A percentile compares a stretch with the other conserved stretches of the same genome.
Evolutionary conservation across 2,329 filamentous ascomycete species (phyloP).

Genomic region (Lithohypha guttulata): DNA sequence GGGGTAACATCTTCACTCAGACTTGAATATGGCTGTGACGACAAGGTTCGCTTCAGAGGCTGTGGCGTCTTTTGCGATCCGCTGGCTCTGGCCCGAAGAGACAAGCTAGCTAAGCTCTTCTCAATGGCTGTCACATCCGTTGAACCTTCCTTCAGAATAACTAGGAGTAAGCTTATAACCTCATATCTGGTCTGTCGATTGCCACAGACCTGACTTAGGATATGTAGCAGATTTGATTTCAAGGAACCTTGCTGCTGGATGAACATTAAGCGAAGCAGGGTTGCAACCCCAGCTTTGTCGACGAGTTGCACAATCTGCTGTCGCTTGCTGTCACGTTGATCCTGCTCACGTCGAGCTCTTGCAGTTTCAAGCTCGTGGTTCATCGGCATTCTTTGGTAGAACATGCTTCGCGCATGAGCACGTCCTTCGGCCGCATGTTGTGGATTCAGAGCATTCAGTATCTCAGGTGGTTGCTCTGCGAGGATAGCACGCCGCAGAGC

Average conservation of each 20-base stretch:
- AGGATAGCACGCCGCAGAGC: slow-evolving; percentile 75
- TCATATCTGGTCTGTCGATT: slow-evolving; percentile 94
- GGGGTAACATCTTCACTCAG: slow-evolving; percentile 83
- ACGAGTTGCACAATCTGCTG: slow-evolving; percentile 90
- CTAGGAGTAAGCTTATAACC: slow-evolving; percentile 81
- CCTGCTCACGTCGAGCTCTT: slow-evolving; percentile 15
- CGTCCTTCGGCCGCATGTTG: slow-evolving; percentile 81
- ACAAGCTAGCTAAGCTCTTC: slow-evolving; percentile 87
- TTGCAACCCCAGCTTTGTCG: slow-evolving; percentile 89
- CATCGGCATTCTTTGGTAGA: slow-evolving; percentile 42
- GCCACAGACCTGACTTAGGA: slow-evolving; percentile 84
- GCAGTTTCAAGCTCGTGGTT: slow-evolving; percentile 27
- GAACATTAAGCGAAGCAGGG: slow-evolving; percentile 96
- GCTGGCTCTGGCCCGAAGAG: slow-evolving; percentile 75
- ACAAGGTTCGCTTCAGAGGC: slow-evolving; percentile 62
- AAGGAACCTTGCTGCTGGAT: slow-evolving; percentile 83
- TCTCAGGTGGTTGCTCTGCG: slow-evolving; percentile 81
- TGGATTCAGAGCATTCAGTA: slow-evolving; percentile 71
- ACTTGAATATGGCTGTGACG: slow-evolving; percentile 42
- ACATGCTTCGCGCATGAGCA: slow-evolving; percentile 49
- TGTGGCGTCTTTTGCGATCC: slow-evolving; percentile 73
- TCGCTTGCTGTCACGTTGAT: slow-evolving; percentile 37
- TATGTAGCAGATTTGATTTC: slow-evolving; percentile 70
- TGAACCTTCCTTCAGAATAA: slow-evolving; percentile 91
- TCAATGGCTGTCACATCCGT: slow-evolving; percentile 88